Conservation (phyloP, 768 basidiomycete genomes). For the Chalciporus piperatus region DNA sequence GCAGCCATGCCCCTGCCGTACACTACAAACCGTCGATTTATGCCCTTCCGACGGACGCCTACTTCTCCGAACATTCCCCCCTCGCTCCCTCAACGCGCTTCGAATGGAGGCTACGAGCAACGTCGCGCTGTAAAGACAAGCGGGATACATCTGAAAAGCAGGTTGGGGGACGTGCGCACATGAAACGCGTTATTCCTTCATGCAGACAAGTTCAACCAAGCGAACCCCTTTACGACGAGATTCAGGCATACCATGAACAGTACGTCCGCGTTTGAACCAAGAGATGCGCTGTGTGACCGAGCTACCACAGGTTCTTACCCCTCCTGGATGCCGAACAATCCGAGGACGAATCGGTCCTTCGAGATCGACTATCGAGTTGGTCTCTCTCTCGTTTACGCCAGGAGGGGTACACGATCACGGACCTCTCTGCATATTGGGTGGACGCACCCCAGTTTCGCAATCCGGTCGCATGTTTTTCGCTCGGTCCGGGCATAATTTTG, state of each 20-base stretch:
- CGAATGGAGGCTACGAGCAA: constrained; percentile 60
- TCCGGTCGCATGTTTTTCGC: constrained; percentile 61
- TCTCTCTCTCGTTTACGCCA: constrained; percentile 51
- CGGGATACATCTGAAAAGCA: constrained; percentile 11
- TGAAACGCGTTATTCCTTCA: constrained; percentile 40
- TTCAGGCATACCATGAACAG: constrained; percentile 55
- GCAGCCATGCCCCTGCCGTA: constrained; percentile 3
- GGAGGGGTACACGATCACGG: constrained; percentile 74
- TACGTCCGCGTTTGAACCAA: constrained; percentile 24
- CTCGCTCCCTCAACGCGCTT: constrained; percentile 38
- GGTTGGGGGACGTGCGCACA: constrained; percentile 21
- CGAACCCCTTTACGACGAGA: constrained; percentile 47
- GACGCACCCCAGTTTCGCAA: constrained; percentile 60
- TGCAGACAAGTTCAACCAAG: constrained; percentile 31
- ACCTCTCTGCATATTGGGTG: constrained; percentile 66
- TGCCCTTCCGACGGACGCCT: constrained; percentile 25
- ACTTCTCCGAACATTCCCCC: constrained; percentile 30
- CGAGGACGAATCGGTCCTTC: constrained; percentile 57
- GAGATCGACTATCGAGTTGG: constrained; percentile 69
- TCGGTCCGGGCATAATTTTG: constrained; percentile 61
- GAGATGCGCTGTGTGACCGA: not conserved
- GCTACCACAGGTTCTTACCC: constrained; percentile 42
- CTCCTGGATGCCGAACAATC: constrained; percentile 57
- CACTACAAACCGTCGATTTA: constrained; percentile 14
- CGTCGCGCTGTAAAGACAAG: constrained; percentile 37